Conservation (phyloP, 192 early-diverging fungal species). For the Podila minutissima region DNA sequence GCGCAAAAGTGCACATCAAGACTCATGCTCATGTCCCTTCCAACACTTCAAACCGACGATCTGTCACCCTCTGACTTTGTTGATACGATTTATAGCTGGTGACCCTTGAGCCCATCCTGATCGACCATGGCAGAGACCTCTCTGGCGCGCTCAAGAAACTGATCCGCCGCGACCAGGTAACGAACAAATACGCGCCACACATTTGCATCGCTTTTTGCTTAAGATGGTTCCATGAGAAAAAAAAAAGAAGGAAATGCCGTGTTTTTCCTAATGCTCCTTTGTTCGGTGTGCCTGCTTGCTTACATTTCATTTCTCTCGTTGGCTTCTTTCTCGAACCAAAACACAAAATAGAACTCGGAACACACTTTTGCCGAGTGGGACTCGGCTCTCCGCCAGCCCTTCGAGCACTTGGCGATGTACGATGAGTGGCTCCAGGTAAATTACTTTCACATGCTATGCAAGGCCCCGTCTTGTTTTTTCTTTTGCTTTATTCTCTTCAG, state of each 20-base stretch:
- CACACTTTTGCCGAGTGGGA: constrained; percentile 43
- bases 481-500: no score
- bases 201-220: neutral
- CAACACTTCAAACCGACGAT: neutral
- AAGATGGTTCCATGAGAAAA: neutral
- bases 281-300: neutral
- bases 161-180: constrained; percentile 41
- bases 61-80: neutral
- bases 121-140: constrained; percentile 35
- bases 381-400: constrained; percentile 30
- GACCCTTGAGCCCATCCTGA: constrained; percentile 33
- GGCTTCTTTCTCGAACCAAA: neutral
- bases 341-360: constrained; percentile 35
- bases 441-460: no score
- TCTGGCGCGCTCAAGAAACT: constrained; percentile 38
- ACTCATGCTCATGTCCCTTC: neutral
- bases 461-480: no score
- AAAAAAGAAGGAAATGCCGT: neutral
- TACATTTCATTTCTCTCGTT: neutral
- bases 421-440: constrained; percentile 37
- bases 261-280: neutral
- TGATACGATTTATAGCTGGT: constrained; percentile 7
- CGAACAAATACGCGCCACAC: neutral
- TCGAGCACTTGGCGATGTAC: constrained; percentile 35
- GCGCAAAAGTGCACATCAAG: no score